These are phyloP conservation scores for Usnea hakonensis DNA, from an alignment of 495 filamentous ascomycete genomes.

Conservation along the genomic window DNA sequence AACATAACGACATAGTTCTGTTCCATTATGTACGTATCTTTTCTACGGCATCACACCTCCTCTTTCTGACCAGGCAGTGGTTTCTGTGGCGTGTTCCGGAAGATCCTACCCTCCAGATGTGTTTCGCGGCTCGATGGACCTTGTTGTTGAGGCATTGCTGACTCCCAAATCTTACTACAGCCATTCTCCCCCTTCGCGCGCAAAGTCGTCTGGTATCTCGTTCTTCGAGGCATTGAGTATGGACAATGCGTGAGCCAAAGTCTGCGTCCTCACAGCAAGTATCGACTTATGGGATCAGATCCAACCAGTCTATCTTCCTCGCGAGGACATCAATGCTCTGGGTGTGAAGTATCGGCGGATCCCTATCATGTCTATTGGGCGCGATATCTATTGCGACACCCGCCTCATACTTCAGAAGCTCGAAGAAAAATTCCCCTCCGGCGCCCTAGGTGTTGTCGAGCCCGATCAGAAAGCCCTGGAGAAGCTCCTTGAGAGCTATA, in stretches of 20 bases:
- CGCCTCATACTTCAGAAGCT: conserved; percentile 53
- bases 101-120: too few relatives aligned
- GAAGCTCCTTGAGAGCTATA: conserved; percentile 36
- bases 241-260: conserved; percentile 38
- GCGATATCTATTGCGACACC: conserved; percentile 50
- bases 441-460: conserved; percentile 16
- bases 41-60: too few relatives aligned
- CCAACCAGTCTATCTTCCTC: conserved; percentile 52
- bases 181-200: conserved; percentile 50
- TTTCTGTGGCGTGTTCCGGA: too few relatives aligned
- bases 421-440: conserved; percentile 38
- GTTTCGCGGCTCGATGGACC: too few relatives aligned
- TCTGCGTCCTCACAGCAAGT: not conserved
- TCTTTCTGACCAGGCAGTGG: too few relatives aligned
- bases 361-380: conserved; percentile 51
- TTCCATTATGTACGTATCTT: too few relatives aligned
- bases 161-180: too few relatives aligned
- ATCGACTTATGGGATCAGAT: conserved; percentile 14
- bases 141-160: too few relatives aligned
- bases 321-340: conserved; percentile 47
- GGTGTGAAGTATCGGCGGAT: conserved; percentile 59
- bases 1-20: conserved; percentile 39
- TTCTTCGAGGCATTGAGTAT: conserved; percentile 48
- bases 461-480: conserved; percentile 28
- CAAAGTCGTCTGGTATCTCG: conserved; percentile 50